A percentile compares a stretch with the other conserved stretches of the same genome.
Evolutionary conservation across 1,139 yeast genomes (phyloP).

Genomic region (Geotrichum europaeum): DNA sequence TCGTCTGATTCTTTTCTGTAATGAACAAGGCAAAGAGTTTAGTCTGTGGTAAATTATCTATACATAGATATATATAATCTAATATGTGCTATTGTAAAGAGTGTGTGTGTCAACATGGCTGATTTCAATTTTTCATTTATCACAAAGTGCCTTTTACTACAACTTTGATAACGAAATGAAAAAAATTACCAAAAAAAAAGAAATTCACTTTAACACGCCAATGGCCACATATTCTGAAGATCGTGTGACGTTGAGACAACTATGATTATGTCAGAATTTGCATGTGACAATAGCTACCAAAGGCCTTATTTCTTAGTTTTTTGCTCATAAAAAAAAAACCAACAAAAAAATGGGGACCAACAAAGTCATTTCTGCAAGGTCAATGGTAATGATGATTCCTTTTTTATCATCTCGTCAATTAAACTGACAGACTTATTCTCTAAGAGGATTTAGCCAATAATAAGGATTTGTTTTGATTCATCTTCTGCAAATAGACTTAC

Average conservation of each 20-base stretch:
- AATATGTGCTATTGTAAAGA: too few species aligned
- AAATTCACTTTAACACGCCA: not conserved
- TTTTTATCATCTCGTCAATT: too few species aligned
- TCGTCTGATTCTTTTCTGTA: not conserved
- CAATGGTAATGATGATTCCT: too few species aligned
- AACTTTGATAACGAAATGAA: not conserved
- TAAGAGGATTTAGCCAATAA: too few species aligned
- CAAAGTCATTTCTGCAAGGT: not conserved
- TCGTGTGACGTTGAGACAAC: not conserved
- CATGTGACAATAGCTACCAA: not conserved
- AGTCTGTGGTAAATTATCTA: not conserved
- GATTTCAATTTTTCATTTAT: too few species aligned
- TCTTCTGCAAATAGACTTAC: too few species aligned
- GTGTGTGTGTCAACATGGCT: too few species aligned
- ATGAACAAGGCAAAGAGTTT: not conserved
- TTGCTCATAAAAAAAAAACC: not conserved
- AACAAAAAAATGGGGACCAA: not conserved
- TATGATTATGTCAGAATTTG: not conserved
- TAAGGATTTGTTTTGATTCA: too few species aligned
- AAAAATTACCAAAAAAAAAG: not conserved
- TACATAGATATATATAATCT: too few species aligned
- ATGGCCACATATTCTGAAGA: not conserved
- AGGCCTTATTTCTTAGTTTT: not conserved
- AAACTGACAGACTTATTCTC: too few species aligned
- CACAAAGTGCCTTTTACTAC: not conserved